Percentiles rank a stretch among this genome's conserved stretches.
Conservation (phyloP, 257 asterid genomes). For the Pogostemon cablin region DNA sequence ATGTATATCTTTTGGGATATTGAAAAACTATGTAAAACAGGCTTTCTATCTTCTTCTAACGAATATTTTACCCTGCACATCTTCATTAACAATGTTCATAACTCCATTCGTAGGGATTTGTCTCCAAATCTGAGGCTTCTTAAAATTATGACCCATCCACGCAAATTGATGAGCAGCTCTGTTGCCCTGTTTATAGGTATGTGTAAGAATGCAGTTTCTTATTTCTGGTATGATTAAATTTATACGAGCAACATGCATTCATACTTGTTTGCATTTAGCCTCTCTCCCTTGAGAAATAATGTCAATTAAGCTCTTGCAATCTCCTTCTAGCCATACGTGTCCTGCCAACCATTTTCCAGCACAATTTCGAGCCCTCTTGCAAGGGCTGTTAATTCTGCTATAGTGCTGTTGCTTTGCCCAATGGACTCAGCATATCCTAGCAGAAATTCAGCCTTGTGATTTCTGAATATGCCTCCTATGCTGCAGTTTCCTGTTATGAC, state of each 20-base stretch:
- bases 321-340: constrained; percentile 76
- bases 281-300: constrained; percentile 42
- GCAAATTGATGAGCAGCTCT: constrained; percentile 80
- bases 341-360: constrained; percentile 65
- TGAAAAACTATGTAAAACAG: not conserved
- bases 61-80: constrained; percentile 60
- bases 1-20: no score
- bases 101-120: constrained; percentile 53
- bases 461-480: constrained; percentile 70
- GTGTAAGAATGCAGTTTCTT: constrained; percentile 50
- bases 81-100: constrained; percentile 53
- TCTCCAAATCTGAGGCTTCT: constrained; percentile 66
- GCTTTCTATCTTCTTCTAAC: constrained; percentile 43
- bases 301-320: constrained; percentile 59
- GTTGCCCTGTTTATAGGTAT: constrained; percentile 68
- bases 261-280: constrained; percentile 49
- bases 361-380: constrained; percentile 67
- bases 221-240: constrained; percentile 55
- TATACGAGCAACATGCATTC: constrained; percentile 44
- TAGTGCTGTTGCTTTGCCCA: constrained; percentile 58
- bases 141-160: constrained; percentile 57
- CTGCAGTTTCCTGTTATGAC: constrained; percentile 62
- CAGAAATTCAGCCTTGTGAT: constrained; percentile 67
- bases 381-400: constrained; percentile 70
- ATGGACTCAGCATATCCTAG: constrained; percentile 76